These are phyloP conservation scores for Ophiostoma sp. DNA, from an alignment of 2,329 filamentous ascomycete genomes.

Conservation along the genomic window DNA sequence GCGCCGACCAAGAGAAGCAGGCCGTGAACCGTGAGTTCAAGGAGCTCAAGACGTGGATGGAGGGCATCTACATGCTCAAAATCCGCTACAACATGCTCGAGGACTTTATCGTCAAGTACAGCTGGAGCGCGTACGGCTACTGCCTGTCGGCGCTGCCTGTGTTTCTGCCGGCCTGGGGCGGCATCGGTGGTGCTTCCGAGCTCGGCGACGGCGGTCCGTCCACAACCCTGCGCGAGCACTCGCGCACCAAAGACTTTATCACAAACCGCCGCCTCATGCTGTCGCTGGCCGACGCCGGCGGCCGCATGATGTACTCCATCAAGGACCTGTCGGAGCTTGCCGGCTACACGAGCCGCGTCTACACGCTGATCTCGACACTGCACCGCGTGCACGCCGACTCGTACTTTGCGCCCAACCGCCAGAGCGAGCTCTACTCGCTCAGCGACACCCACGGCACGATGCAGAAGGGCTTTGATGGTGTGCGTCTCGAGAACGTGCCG, in stretches of 20 bases:
- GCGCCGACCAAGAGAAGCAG: conserved; percentile 88
- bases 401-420: conserved; percentile 50
- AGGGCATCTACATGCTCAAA: conserved; percentile 94
- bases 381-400: conserved; percentile 89
- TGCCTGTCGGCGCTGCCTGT: conserved; percentile 87
- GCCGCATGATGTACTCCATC: conserved; percentile 99
- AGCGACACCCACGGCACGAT: conserved; percentile 90
- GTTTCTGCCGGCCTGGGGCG: conserved; percentile 91
- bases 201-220: conserved; percentile 37
- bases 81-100: conserved; percentile 98
- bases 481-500: conserved; percentile 87
- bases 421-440: conserved; percentile 78
- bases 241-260: conserved; percentile 97
- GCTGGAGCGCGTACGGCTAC: conserved; percentile 97
- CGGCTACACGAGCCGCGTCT: conserved; percentile 92
- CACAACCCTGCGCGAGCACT: conserved; percentile 60
- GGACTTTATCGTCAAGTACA: conserved; percentile 96
- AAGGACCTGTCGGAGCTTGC: conserved; percentile 95
- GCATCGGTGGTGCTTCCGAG: conserved; percentile 68
- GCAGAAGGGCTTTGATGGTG: conserved; percentile 90
- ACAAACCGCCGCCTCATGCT: conserved; percentile 99
- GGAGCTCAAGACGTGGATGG: conserved; percentile 94
- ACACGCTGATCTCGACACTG: conserved; percentile 88
- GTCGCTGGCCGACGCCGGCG: conserved; percentile 90
- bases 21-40: conserved; percentile 90